Evolutionary conservation across 192 early-diverging fungal genomes (phyloP).

Genomic region (Linnemannia hyalina): DNA sequence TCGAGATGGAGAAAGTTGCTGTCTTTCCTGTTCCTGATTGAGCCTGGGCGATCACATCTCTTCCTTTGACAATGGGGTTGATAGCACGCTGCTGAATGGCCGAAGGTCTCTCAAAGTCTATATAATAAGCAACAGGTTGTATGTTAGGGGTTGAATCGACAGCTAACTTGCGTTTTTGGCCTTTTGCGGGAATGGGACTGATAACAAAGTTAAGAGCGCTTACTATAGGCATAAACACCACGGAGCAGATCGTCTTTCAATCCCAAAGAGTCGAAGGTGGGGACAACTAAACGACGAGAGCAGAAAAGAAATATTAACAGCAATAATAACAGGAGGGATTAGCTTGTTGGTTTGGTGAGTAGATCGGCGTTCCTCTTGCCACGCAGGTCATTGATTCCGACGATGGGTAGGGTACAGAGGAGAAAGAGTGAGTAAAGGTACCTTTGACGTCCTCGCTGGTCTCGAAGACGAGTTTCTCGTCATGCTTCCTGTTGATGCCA

Average conservation of each 20-base stretch:
- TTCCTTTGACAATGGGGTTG: conserved; percentile 85
- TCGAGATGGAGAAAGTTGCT: conserved; percentile 96
- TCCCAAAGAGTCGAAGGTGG: conserved; percentile 95
- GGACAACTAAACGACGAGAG: conserved; percentile 57
- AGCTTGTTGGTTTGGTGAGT: neutral
- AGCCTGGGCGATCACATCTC: conserved; percentile 97
- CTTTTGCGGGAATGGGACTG: neutral
- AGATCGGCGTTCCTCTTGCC: neutral
- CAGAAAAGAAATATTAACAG: neutral
- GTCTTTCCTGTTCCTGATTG: conserved; percentile 99
- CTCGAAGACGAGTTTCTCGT: conserved; percentile 78
- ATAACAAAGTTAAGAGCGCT: neutral
- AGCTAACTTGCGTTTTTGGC: neutral
- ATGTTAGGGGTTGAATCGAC: neutral
- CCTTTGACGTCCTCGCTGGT: conserved; percentile 89
- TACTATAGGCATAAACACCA: conserved; percentile 98
- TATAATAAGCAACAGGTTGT: neutral
- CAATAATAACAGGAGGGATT: neutral
- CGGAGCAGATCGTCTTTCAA: conserved; percentile 97
- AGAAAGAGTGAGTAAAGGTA: conserved; percentile 6
- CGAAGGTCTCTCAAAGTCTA: conserved; percentile 96
- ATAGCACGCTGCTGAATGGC: conserved; percentile 99
- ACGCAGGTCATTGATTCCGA: neutral
- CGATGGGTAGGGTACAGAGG: neutral
- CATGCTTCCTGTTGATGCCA: conserved; percentile 59